phyloP scores from a whole-genome alignment of 768 basidiomycete species.

The Kwoniella bestiolae region DNA sequence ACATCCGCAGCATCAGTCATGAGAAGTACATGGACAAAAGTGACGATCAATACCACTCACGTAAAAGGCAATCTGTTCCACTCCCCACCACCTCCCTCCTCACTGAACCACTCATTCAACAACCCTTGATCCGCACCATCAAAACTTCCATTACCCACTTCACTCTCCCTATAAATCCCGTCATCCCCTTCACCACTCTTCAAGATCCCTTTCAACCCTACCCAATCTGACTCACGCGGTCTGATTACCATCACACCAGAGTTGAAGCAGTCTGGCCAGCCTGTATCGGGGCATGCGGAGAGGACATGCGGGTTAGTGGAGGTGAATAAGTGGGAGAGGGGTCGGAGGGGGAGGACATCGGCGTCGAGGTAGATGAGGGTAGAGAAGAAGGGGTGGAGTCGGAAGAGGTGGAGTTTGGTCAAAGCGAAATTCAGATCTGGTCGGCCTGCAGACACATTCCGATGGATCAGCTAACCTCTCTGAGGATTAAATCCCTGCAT shows the following conservation, averaged over 20 bases:
- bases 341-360: conserved; percentile 59
- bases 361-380: conserved; percentile 60
- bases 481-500: too few species aligned
- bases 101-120: conserved; percentile 76
- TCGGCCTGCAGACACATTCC: conserved; percentile 80
- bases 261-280: conserved; percentile 99
- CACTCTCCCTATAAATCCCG: conserved; percentile 26
- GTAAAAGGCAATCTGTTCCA: conserved; percentile 97
- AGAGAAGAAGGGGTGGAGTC: conserved; percentile 62
- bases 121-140: conserved; percentile 99
- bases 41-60: conserved; percentile 39
- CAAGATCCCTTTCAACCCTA: conserved; percentile 70
- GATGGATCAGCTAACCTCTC: too few species aligned
- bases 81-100: conserved; percentile 68
- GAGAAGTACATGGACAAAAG: not conserved
- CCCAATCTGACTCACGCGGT: conserved; percentile 74
- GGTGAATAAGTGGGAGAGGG: conserved; percentile 89
- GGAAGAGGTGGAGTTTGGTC: conserved; percentile 95
- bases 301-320: conserved; percentile 69
- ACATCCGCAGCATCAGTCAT: not conserved
- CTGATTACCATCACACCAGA: conserved; percentile 86
- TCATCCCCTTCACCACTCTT: conserved; percentile 60
- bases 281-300: conserved; percentile 92
- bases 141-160: conserved; percentile 73
- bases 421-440: conserved; percentile 90